These are phyloP conservation scores for Volutella citrinella DNA, from an alignment of 2,329 filamentous ascomycete species.

Conservation along the genomic window DNA sequence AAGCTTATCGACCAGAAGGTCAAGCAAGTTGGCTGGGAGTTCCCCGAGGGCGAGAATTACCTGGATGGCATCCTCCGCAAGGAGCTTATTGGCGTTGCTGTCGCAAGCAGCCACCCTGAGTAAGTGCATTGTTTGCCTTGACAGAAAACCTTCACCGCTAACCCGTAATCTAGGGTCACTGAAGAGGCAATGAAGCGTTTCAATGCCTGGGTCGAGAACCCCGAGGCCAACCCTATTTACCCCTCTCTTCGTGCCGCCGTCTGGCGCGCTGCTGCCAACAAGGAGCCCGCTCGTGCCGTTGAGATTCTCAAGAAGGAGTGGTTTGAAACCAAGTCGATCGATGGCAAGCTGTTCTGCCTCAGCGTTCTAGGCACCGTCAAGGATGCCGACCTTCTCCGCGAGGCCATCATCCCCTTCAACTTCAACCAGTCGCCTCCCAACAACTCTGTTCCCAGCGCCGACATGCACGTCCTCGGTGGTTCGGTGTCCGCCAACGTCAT, in stretches of 20 bases:
- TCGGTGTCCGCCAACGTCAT: constrained; percentile 70
- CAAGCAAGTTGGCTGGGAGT: constrained; percentile 83
- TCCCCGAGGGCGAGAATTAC: constrained; percentile 73
- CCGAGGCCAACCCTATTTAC: constrained; percentile 67
- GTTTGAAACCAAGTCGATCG: constrained; percentile 76
- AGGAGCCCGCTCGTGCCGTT: constrained; percentile 66
- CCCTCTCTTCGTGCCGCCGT: constrained; percentile 78
- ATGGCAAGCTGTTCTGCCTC: constrained; percentile 86
- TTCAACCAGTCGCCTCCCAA: constrained; percentile 61
- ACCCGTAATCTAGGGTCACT: constrained; percentile 62
- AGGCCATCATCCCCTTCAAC: constrained; percentile 71
- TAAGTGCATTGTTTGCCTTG: constrained; percentile 36
- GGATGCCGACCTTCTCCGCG: constrained; percentile 62
- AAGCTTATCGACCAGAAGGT: constrained; percentile 73
- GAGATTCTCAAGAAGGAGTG: constrained; percentile 82
- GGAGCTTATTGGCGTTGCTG: constrained; percentile 73
- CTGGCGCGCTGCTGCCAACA: constrained; percentile 73
- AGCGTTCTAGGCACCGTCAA: constrained; percentile 72
- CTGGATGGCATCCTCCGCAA: constrained; percentile 80
- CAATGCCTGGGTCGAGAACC: constrained; percentile 70
- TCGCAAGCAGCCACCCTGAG: constrained; percentile 71
- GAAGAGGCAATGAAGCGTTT: constrained; percentile 77
- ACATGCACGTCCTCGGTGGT: constrained; percentile 79
- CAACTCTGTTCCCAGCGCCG: constrained; percentile 74
- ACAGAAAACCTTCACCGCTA: no score